phyloP scores from a whole-genome alignment of 2,329 filamentous ascomycete genomes.

The Aspergillus alliaceus region DNA sequence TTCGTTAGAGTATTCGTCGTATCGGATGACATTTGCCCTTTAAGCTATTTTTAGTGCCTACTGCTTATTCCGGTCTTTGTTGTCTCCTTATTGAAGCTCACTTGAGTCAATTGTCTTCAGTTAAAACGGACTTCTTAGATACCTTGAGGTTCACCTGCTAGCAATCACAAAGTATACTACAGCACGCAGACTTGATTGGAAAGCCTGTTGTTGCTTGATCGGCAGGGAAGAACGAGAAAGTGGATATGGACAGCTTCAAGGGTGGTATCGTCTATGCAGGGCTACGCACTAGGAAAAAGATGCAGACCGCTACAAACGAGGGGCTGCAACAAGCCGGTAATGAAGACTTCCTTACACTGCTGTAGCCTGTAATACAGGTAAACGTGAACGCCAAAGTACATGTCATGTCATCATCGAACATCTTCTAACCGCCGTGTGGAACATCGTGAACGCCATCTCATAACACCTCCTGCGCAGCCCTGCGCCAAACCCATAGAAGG shows the following conservation, averaged over 20 bases:
- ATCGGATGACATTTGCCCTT: neutral
- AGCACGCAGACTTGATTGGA: neutral
- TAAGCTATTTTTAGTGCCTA: neutral
- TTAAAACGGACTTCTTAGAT: no score
- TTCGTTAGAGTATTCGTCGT: neutral
- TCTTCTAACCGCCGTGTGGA: neutral
- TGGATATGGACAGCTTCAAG: neutral
- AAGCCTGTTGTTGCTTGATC: neutral
- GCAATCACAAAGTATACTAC: neutral
- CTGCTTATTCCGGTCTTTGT: no score
- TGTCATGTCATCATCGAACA: neutral
- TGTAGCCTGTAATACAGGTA: neutral
- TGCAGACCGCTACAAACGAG: neutral
- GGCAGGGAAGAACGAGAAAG: neutral
- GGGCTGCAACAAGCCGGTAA: neutral
- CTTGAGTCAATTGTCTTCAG: no score
- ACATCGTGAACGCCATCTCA: neutral
- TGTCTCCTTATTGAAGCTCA: neutral
- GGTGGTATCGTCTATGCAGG: neutral
- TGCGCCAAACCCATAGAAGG: neutral
- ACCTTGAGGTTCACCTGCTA: no score
- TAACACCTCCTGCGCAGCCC: neutral
- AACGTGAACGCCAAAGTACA: neutral
- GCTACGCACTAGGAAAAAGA: neutral
- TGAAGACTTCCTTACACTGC: neutral